phyloP scores from a whole-genome alignment of 305 asterid species.

The Striga hermonthica region DNA sequence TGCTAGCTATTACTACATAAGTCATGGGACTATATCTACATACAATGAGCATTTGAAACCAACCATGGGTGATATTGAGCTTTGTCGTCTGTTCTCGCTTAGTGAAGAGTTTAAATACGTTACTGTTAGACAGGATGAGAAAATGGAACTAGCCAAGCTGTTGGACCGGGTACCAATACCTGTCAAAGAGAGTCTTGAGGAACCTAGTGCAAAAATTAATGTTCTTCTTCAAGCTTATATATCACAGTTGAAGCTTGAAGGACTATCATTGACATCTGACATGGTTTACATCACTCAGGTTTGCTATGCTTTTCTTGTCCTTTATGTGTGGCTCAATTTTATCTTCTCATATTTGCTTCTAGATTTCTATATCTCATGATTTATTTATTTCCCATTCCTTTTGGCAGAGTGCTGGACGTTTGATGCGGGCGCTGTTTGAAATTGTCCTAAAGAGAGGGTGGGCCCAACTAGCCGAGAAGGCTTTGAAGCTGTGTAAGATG shows the following conservation, averaged over 20 bases:
- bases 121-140: slow-evolving; percentile 91
- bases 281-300: slow-evolving; percentile 96
- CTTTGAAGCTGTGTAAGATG: slow-evolving; percentile 90
- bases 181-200: slow-evolving; percentile 87
- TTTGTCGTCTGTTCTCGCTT: slow-evolving; percentile 88
- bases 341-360: neutral
- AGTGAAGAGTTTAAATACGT: slow-evolving; percentile 95
- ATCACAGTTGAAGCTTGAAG: slow-evolving; percentile 96
- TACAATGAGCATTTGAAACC: slow-evolving; percentile 93
- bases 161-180: slow-evolving; percentile 88
- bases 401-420: slow-evolving; percentile 57
- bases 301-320: neutral
- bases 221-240: slow-evolving; percentile 90
- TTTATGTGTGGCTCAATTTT: neutral
- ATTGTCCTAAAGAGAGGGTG: slow-evolving; percentile 45
- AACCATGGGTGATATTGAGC: slow-evolving; percentile 94
- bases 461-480: slow-evolving; percentile 88
- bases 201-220: slow-evolving; percentile 93
- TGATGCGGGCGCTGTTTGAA: slow-evolving; percentile 34
- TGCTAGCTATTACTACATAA: slow-evolving; percentile 90
- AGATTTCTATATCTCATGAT: neutral
- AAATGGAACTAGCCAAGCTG: slow-evolving; percentile 92
- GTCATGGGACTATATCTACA: slow-evolving; percentile 81
- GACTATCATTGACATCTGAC: slow-evolving; percentile 85
- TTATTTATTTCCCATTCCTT: slow-evolving; percentile 20